A percentile compares a stretch with the other conserved stretches of the same genome.
phyloP scores from a whole-genome alignment of 176 grass and related monocot species.

The Carex cristatella region DNA sequence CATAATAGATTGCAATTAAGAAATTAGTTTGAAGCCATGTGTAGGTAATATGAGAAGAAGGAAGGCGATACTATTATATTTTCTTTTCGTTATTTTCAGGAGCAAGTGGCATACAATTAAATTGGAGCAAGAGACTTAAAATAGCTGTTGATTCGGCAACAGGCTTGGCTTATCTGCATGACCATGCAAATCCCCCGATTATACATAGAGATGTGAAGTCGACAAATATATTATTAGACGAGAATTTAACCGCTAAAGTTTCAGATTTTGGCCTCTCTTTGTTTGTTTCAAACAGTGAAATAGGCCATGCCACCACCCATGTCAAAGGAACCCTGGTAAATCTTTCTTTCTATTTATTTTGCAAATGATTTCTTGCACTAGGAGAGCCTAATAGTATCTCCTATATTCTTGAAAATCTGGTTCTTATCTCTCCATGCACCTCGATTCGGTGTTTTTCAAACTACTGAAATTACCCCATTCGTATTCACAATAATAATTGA shows the following conservation, averaged over 20 bases:
- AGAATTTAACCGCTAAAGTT: too few species aligned
- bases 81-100: background rate
- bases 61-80: background rate
- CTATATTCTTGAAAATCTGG: background rate
- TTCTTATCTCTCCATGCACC: background rate
- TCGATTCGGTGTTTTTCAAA: background rate
- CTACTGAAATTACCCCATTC: background rate
- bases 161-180: too few species aligned
- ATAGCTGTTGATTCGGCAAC: too few species aligned
- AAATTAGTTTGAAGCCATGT: background rate
- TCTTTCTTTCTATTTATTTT: background rate
- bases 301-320: slow-evolving; percentile 48
- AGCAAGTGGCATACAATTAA: too few species aligned
- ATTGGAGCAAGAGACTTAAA: too few species aligned
- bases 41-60: background rate
- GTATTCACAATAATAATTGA: background rate
- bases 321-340: slow-evolving; percentile 82
- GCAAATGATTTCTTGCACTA: background rate
- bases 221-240: too few species aligned
- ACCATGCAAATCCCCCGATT: too few species aligned
- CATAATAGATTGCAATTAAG: background rate
- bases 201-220: too few species aligned
- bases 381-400: background rate
- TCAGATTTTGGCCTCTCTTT: slow-evolving; percentile 83
- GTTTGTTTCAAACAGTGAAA: slow-evolving; percentile 50